A percentile compares a stretch with the other conserved stretches of the same genome.
phyloP scores from a whole-genome alignment of 2,329 filamentous ascomycete genomes.

The Trichoderma brevicompactum region DNA sequence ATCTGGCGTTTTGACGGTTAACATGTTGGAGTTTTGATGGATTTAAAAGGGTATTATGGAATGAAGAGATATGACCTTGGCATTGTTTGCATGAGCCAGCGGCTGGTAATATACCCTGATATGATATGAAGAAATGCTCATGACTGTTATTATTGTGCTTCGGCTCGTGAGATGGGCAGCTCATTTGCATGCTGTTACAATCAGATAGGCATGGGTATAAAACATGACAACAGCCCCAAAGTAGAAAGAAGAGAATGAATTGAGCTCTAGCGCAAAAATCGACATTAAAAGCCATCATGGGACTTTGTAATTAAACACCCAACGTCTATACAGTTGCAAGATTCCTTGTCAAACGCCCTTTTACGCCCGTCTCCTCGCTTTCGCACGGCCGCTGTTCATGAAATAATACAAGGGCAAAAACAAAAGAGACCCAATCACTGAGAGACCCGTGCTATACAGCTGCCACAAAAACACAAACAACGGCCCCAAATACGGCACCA shows the following conservation, averaged over 20 bases:
- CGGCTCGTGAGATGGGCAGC: neutral
- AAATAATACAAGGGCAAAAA: conserved; percentile 44
- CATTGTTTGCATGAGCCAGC: neutral
- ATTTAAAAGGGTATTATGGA: neutral
- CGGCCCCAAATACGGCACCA: conserved; percentile 63
- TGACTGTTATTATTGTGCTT: too few relatives aligned
- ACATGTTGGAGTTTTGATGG: neutral
- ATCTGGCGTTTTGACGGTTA: conserved; percentile 13
- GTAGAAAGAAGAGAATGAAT: too few relatives aligned
- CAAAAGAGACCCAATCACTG: conserved; percentile 60
- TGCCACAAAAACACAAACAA: conserved; percentile 64
- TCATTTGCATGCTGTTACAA: neutral
- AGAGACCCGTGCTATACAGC: conserved; percentile 66
- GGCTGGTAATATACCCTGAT: conserved; percentile 19
- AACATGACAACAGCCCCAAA: too few relatives aligned
- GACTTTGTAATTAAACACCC: neutral
- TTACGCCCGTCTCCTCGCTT: conserved; percentile 15
- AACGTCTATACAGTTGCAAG: neutral
- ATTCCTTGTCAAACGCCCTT: too few relatives aligned
- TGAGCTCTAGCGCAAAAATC: too few relatives aligned
- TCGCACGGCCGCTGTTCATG: conserved; percentile 36
- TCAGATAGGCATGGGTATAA: too few relatives aligned
- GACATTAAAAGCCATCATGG: too few relatives aligned
- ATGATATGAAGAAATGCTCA: neutral
- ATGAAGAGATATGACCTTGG: neutral